These are phyloP conservation scores for Xylariaceae sp. DNA, from an alignment of 2,329 filamentous ascomycete species.

Conservation along the genomic window DNA sequence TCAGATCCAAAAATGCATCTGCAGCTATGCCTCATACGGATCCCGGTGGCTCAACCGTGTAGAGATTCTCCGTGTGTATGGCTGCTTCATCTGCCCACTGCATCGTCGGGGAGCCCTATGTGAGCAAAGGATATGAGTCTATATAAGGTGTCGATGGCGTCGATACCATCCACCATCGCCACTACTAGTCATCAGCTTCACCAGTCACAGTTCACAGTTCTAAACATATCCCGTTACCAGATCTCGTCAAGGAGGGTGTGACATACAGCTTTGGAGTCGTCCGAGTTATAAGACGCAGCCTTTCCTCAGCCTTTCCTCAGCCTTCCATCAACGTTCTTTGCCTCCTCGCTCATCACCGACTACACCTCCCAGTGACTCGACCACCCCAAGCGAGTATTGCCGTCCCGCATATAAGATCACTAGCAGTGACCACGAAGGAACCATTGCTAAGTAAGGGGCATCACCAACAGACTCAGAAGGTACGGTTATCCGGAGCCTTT, in stretches of 20 bases:
- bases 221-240: not conserved
- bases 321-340: not conserved
- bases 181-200: conserved; percentile 4
- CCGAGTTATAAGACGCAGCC: not conserved
- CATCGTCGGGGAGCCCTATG: not conserved
- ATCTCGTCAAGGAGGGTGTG: conserved; percentile 1
- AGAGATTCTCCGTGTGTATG: not conserved
- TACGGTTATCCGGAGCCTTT: too few species aligned
- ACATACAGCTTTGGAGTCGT: not conserved
- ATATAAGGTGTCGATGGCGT: conserved; percentile 11
- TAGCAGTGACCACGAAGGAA: too few species aligned
- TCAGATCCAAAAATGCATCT: conserved; percentile 9
- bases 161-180: conserved; percentile 6
- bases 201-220: not conserved
- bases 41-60: not conserved
- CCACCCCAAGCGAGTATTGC: too few species aligned
- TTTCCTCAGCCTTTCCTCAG: not conserved
- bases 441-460: too few species aligned
- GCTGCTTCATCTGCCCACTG: not conserved
- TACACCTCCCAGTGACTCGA: too few species aligned
- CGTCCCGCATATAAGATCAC: too few species aligned
- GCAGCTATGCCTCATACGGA: conserved; percentile 2
- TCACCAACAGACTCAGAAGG: conserved; percentile 3
- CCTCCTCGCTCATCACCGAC: too few species aligned
- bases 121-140: conserved; percentile 1